Evolutionary conservation across 2,329 filamentous ascomycete species (phyloP).

Genomic region (Colletotrichum brevisporum): DNA sequence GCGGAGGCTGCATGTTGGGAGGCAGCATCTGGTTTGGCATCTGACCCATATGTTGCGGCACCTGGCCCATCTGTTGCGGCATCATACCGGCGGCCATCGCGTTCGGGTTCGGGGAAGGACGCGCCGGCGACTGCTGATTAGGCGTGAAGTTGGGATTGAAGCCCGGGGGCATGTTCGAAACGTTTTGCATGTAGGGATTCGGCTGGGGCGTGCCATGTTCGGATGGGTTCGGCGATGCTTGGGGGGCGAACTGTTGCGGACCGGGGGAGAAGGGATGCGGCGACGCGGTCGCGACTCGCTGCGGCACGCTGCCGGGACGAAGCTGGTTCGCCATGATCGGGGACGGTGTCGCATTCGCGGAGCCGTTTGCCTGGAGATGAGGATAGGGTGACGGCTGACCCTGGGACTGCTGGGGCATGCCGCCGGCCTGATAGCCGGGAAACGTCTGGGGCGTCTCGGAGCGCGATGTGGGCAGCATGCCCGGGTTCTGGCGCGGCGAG

Average conservation of each 20-base stretch:
- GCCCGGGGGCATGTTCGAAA: constrained; percentile 71
- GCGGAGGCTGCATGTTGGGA: constrained; percentile 55
- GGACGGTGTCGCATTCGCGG: constrained; percentile 89
- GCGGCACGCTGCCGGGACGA: constrained; percentile 78
- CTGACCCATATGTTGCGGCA: constrained; percentile 55
- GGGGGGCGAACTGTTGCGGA: constrained; percentile 77
- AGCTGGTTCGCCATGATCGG: constrained; percentile 91
- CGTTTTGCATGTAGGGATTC: constrained; percentile 74
- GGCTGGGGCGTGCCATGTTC: constrained; percentile 85
- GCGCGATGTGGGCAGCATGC: constrained; percentile 84
- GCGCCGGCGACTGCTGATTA: constrained; percentile 68
- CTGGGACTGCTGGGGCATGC: constrained; percentile 73
- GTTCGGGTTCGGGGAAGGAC: constrained; percentile 69
- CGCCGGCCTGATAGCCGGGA: constrained; percentile 76
- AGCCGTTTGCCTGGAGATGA: constrained; percentile 85
- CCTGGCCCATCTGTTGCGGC: constrained; percentile 63
- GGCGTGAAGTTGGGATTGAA: constrained; percentile 73
- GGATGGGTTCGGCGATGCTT: constrained; percentile 82
- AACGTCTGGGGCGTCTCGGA: constrained; percentile 94
- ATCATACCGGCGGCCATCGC: constrained; percentile 68
- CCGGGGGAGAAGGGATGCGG: constrained; percentile 91
- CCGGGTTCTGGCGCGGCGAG: constrained; percentile 82
- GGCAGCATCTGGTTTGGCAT: constrained; percentile 52
- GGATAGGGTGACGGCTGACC: constrained; percentile 80
- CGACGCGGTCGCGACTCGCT: constrained; percentile 90